Evolutionary conservation across 805 yeast genomes (phyloP), one percentile per base, ranked within the genome.

Genomic region (Saccharomycopsis amapae): DNA sequence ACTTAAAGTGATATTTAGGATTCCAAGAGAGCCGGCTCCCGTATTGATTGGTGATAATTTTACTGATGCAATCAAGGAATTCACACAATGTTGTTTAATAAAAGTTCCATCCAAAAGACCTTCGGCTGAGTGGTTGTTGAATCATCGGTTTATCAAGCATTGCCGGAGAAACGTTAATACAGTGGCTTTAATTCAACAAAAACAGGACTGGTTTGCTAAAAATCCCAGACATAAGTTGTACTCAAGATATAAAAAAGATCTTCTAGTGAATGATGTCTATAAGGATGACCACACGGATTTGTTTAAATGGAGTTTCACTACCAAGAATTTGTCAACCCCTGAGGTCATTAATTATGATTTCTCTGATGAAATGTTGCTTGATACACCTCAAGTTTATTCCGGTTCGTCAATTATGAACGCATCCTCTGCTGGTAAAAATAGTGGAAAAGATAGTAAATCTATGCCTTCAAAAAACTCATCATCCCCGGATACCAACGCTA

Each of bases 41-140:
- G 53, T 57, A 17, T 69, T 76, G 32, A 64, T 59, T 5, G 81
- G 79, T 0, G 43, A 54, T 4, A 58, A 61, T 63, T 63, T 54
- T 45, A 49, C 61, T 5, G 53, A 55, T n/a, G 50, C 53, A 5
- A 61, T 73, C 31, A 75, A 68, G 48, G 68, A 67, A 46, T 85
- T 90, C 62, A 77, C 83, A 25, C 65, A 68, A 26, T 64, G 65
- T 40, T 88, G 96, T 59, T 64, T 90, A 49, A 62, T 71, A 18
- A 86, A 81, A 60, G 76, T 78, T 49, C 93, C 95, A 1, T 51
- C 51, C 2, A 58, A 67, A 46, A 71, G 97, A 52, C 88, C 90
- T 0, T 61, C 75, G 15, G 85, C 90, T 0, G 50, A 59, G 0
- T 63, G 66, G 12, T 65, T 93, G 39, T 63, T 85, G 48, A 71